Conservation (phyloP, 2,329 filamentous ascomycete genomes). For the Fusarium nisikadoi region DNA sequence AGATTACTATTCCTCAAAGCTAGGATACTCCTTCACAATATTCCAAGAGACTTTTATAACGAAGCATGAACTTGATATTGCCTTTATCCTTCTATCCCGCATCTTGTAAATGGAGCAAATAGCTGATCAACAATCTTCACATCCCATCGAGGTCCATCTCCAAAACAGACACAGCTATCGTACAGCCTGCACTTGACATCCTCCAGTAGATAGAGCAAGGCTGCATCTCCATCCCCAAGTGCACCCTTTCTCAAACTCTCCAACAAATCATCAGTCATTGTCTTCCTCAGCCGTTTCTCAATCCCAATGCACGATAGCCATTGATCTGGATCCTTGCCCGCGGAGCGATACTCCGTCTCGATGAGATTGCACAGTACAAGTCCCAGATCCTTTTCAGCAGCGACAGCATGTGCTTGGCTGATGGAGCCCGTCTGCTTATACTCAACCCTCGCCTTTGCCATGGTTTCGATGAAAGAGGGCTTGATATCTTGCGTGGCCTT, state of each 20-base stretch:
- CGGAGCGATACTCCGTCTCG: not conserved
- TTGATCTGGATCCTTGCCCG: slow-evolving; percentile 3
- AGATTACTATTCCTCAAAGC: slow-evolving; percentile 14
- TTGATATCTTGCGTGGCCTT: not conserved
- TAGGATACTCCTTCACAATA: slow-evolving; percentile 11
- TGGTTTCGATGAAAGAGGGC: not conserved
- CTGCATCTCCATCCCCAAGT: fast-evolving
- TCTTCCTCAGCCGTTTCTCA: not conserved
- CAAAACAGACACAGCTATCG: slow-evolving; percentile 10
- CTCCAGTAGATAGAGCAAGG: not conserved
- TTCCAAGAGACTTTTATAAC: not conserved
- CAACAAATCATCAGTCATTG: fast-evolving
- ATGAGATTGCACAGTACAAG: slow-evolving; percentile 6
- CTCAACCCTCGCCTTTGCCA: slow-evolving; percentile 9
- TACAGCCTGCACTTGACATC: not conserved
- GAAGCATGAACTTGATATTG: no score
- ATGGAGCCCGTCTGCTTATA: not conserved
- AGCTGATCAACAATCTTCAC: not conserved
- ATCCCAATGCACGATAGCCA: slow-evolving; percentile 11
- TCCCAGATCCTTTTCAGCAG: not conserved
- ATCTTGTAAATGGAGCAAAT: not conserved
- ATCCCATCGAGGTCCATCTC: slow-evolving; percentile 10
- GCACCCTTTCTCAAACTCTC: fast-evolving
- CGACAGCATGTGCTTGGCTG: not conserved
- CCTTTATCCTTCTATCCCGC: fast-evolving